These are phyloP conservation scores for Coemansia umbellata DNA, from an alignment of 192 early-diverging fungal species.

Conservation along the genomic window DNA sequence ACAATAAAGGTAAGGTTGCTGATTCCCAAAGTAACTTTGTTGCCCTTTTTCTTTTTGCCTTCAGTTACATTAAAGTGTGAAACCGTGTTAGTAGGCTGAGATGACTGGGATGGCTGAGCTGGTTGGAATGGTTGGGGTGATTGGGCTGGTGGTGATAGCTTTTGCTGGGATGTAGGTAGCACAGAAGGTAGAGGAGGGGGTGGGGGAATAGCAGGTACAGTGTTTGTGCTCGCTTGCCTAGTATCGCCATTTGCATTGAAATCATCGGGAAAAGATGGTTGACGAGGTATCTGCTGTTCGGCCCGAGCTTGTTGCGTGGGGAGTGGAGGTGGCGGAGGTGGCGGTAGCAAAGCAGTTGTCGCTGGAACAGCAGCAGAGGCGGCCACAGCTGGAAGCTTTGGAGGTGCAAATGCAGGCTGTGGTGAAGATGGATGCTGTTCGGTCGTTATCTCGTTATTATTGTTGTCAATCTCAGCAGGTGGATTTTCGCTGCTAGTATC, in stretches of 20 bases:
- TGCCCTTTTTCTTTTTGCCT: slow-evolving; percentile 71
- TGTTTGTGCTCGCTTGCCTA: too few relatives aligned
- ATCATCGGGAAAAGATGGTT: background rate
- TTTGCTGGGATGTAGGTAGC: background rate
- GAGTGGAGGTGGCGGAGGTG: slow-evolving; percentile 6
- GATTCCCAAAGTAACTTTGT: slow-evolving; percentile 63
- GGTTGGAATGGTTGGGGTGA: background rate
- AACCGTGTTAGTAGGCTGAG: slow-evolving; percentile 12
- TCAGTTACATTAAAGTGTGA: slow-evolving; percentile 40
- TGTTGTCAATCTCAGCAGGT: background rate
- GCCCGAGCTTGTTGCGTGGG: slow-evolving; percentile 1
- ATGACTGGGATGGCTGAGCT: background rate
- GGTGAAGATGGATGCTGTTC: background rate
- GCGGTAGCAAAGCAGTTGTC: background rate
- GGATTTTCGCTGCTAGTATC: too few relatives aligned
- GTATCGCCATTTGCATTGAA: background rate
- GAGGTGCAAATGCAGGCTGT: background rate
- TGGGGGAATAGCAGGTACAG: background rate
- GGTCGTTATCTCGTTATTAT: background rate
- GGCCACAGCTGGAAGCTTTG: too few relatives aligned
- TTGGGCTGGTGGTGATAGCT: slow-evolving; percentile 2
- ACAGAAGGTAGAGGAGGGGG: background rate
- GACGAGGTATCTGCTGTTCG: background rate
- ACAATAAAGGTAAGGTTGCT: slow-evolving; percentile 61
- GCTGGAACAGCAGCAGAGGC: background rate